Evolutionary conservation across 2,329 filamentous ascomycete species (phyloP), one percentile per base, ranked within the genome.

Genomic region (Aspergillus pseudotamarii): DNA sequence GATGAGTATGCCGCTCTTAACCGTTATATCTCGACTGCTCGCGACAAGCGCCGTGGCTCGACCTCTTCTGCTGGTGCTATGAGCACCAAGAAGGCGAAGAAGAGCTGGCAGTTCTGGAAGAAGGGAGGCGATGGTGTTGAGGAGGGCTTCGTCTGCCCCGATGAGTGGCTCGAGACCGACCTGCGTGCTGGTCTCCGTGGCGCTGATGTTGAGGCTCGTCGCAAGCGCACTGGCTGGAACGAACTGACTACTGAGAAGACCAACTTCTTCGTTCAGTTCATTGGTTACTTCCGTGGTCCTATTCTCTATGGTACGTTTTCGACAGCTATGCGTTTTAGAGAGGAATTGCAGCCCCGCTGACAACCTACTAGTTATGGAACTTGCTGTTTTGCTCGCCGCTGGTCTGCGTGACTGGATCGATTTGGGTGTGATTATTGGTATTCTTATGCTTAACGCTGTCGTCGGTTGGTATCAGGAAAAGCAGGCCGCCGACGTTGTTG

Each of bases 391-490:
- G 59, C 83, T 93, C 72, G 89, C 90, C 71, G 88, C 88, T 75
- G 90, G 89, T 85, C 88, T 93, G 67, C 84, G 85, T 76, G 89
- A 91, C 80, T 92, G 89, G 89, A 85, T 91, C 68, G 90, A 93
- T 82, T 85, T 92, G 70, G 89, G 89, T 85, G 89, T 93, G 77
- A 92, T 92, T 76, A 86, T 89, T 72, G 90, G 86, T 83, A 92
- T 93, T 78, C 82, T 93, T 61, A 71, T 89, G 75, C 88, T 93
- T 66, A 93, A 93, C 81, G 90, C 90, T 68, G 81, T 89, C 67
- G 90, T 92, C 77, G 90, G 90, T 83, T 92, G 89, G 87, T 92
- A 92, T 78, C 90, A 92, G 78, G 90, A 92, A 80, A 92, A 92
- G 83, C 89, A 92, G 80, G 90, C 90, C 71, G 90, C 89, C 69